A percentile compares a stretch with the other conserved stretches of the same genome.
phyloP scores from a whole-genome alignment of 164 flowering plant genomes.

The Aristolochia fimbriata region DNA sequence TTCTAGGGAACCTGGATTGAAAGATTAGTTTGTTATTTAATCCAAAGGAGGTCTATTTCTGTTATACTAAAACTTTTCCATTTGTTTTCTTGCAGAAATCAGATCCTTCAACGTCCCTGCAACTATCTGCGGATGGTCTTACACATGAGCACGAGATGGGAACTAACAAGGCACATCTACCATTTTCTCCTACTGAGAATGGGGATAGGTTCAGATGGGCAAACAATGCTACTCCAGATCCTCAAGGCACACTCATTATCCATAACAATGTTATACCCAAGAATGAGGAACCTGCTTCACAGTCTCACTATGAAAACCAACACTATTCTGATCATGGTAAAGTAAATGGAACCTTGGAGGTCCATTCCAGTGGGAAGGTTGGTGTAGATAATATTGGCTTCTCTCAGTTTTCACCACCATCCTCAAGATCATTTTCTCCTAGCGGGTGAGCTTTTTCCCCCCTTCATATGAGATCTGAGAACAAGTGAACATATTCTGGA shows the following conservation, averaged over 20 bases:
- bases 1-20: background rate
- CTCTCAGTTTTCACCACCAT: conserved; percentile 52
- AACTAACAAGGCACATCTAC: conserved; percentile 20
- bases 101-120: conserved; percentile 23
- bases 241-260: conserved; percentile 23
- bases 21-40: background rate
- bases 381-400: conserved; percentile 29
- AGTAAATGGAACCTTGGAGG: conserved; percentile 38
- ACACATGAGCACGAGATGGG: conserved; percentile 23
- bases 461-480: too few species aligned
- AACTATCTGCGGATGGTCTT: conserved; percentile 22
- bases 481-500: too few species aligned
- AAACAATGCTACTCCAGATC: conserved; percentile 15
- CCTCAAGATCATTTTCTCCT: conserved; percentile 45
- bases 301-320: conserved; percentile 20
- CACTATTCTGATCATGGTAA: conserved; percentile 22
- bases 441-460: conserved; percentile 29
- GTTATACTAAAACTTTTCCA: conserved; percentile 2
- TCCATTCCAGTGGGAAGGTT: conserved; percentile 25
- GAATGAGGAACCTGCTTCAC: conserved; percentile 17
- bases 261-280: conserved; percentile 20
- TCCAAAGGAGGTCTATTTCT: background rate
- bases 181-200: conserved; percentile 19
- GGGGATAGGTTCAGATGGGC: conserved; percentile 24
- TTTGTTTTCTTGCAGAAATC: conserved; percentile 36